Base-by-base conservation (phyloP, 805 yeast genomes). In the Saccharomycopsis sp. region DNA sequence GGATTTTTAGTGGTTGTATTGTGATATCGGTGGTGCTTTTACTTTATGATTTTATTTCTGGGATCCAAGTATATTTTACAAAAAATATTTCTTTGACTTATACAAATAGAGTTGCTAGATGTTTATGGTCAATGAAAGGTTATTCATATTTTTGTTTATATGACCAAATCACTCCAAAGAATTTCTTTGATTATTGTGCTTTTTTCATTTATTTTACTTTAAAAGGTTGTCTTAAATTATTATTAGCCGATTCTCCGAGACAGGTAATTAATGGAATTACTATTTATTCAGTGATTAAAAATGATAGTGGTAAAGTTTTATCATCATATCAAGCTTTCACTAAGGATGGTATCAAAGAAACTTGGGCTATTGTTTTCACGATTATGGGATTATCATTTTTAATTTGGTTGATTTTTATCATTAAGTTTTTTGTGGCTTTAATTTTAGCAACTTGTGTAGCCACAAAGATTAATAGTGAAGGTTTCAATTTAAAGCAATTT, bases 191-290 rank as follows among this genome's bases (percentile, higher is more conserved):
- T 49, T 76, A 79, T 69, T 57, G 77, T 37, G 72, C 85, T 8
- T 73, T 85, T 46, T 71, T 70, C 48, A 68, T 77, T 2, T 83
- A 74, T 57, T 72, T 72, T 47, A 76, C 82, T 36, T 61, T 80
- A 39, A 78, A 80, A 50, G 72, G 73, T 39, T 79, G 74, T 49
- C 51, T 81, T 12, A 62, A 73, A 34, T 68, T 85, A 49, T 51
- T 85, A 8, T 62, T 83, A 34, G 87, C 94, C 0, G 95, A 86
- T 50, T 69, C 87, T 14, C 96, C 96, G 19, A 74, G 96, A 59
- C 95, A 86, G 59, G 78, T 83, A 1, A 72, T 86, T 47, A 86
- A 86, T 54, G 81, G 87, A 21, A 62, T 82, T 49, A 84, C 96
- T 0, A 60, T 80, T 17, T 71, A 67, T 59, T 68, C 76, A 2